Conservation (phyloP, 2,329 filamentous ascomycete genomes). For the Fusarium floridanum region DNA sequence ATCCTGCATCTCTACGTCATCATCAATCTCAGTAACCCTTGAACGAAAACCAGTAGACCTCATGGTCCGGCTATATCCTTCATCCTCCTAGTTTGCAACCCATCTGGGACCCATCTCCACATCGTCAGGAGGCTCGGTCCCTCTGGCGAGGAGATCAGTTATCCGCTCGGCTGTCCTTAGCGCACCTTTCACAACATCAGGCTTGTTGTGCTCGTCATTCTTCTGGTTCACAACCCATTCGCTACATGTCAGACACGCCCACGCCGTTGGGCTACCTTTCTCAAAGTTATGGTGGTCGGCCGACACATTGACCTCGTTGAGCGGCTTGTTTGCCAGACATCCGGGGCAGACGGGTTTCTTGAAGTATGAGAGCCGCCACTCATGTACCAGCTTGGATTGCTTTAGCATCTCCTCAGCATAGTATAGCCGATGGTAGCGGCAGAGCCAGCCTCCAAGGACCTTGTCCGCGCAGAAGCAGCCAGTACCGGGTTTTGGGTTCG, state of each 20-base stretch:
- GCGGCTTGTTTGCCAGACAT: slow-evolving; percentile 43
- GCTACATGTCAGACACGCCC: slow-evolving; percentile 52
- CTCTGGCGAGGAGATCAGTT: slow-evolving; percentile 2
- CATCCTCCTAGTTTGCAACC: slow-evolving; percentile 44
- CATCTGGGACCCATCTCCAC: slow-evolving; percentile 38
- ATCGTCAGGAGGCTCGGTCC: neutral
- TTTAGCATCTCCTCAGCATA: slow-evolving; percentile 44
- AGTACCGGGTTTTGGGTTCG: slow-evolving; percentile 43
- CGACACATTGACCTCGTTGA: slow-evolving; percentile 28
- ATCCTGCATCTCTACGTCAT: slow-evolving; percentile 14
- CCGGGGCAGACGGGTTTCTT: slow-evolving; percentile 48
- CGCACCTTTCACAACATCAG: slow-evolving; percentile 35
- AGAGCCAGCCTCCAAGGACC: slow-evolving; percentile 50
- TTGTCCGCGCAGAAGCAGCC: slow-evolving; percentile 56
- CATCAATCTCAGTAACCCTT: slow-evolving; percentile 1
- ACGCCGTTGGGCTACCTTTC: slow-evolving; percentile 36
- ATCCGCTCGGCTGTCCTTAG: slow-evolving; percentile 28
- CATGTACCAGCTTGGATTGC: slow-evolving; percentile 40
- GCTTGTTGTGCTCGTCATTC: slow-evolving; percentile 28
- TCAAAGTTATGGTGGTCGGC: slow-evolving; percentile 32
- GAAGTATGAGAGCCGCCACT: slow-evolving; percentile 45
- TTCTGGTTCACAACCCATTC: slow-evolving; percentile 48
- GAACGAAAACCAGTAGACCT: slow-evolving; percentile 10
- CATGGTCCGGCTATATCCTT: slow-evolving; percentile 29
- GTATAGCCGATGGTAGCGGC: slow-evolving; percentile 51